These are phyloP conservation scores for Phytophthora megakarya DNA, from an alignment of 352 stramenopile species.

Conservation along the genomic window DNA sequence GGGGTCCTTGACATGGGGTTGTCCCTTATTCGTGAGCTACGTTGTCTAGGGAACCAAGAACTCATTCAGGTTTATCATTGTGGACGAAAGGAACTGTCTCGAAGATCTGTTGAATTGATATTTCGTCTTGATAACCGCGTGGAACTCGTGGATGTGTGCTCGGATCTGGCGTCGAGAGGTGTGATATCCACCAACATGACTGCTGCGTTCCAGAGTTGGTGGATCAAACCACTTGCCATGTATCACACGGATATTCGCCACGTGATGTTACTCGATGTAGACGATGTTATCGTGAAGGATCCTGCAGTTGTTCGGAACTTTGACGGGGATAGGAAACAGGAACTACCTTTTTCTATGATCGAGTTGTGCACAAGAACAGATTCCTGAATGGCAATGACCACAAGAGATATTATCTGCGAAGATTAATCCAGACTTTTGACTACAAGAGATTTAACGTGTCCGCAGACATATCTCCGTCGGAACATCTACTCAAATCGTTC, in stretches of 20 bases:
- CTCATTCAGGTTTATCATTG: conserved; percentile 37
- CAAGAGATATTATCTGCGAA: conserved; percentile 39
- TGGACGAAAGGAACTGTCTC: conserved; percentile 48
- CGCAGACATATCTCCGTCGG: conserved; percentile 18
- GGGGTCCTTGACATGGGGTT: conserved; percentile 41
- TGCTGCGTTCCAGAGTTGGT: conserved; percentile 40
- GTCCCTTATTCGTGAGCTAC: conserved; percentile 41
- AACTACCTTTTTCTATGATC: conserved; percentile 74
- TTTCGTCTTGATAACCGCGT: conserved; percentile 34
- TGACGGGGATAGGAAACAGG: conserved; percentile 47
- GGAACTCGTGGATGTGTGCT: conserved; percentile 48
- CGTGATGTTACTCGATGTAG: conserved; percentile 52
- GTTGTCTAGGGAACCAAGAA: conserved; percentile 27
- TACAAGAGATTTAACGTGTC: conserved; percentile 47
- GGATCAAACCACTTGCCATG: conserved; percentile 55
- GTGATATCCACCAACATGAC: conserved; percentile 17
- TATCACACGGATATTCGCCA: conserved; percentile 44
- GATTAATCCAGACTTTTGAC: conserved; percentile 48
- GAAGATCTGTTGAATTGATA: conserved; percentile 16
- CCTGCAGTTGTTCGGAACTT: conserved; percentile 42
- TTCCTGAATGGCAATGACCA: conserved; percentile 48
- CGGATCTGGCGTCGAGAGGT: conserved; percentile 21
- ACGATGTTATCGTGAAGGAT: conserved; percentile 55
- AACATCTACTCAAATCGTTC: conserved; percentile 45
- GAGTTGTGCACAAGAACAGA: conserved; percentile 44